Percentiles rank a stretch among this genome's conserved stretches.
Evolutionary conservation across 805 yeast genomes (phyloP).

Genomic region (Sugiyamaella floridensis): DNA sequence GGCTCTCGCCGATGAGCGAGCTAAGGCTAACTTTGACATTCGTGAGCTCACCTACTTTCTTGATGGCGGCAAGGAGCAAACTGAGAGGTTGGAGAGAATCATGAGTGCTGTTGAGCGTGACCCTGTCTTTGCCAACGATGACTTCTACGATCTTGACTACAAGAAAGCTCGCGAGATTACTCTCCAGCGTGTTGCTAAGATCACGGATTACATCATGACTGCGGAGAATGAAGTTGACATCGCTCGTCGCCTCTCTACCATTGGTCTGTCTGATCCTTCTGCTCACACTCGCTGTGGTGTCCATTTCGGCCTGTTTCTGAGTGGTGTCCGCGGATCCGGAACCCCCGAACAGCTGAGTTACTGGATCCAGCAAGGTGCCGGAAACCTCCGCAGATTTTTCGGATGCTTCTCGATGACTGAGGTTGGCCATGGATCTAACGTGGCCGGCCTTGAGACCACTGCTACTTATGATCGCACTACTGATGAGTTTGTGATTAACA

Average conservation of each 20-base stretch:
- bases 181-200: slow-evolving; percentile 26
- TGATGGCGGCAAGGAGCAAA: slow-evolving; percentile 36
- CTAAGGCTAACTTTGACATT: slow-evolving; percentile 30
- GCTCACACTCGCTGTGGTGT: slow-evolving; percentile 77
- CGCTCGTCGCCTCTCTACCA: slow-evolving; percentile 24
- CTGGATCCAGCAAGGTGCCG: slow-evolving; percentile 60
- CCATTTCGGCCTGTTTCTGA: slow-evolving; percentile 75
- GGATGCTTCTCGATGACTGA: slow-evolving; percentile 95
- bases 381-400: slow-evolving; percentile 35
- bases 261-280: slow-evolving; percentile 55
- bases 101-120: slow-evolving; percentile 46
- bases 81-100: slow-evolving; percentile 35
- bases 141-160: slow-evolving; percentile 42
- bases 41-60: slow-evolving; percentile 37
- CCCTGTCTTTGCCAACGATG: slow-evolving; percentile 40
- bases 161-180: slow-evolving; percentile 33
- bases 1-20: slow-evolving; percentile 34
- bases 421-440: slow-evolving; percentile 87
- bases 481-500: slow-evolving; percentile 66
- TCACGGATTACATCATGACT: slow-evolving; percentile 10
- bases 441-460: slow-evolving; percentile 86
- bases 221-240: slow-evolving; percentile 11
- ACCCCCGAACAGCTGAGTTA: slow-evolving; percentile 72
- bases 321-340: slow-evolving; percentile 80
- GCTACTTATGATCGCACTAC: slow-evolving; percentile 65